These are phyloP conservation scores for Castanospermum australe DNA, from an alignment of 306 rosid genomes.

Conservation along the genomic window DNA sequence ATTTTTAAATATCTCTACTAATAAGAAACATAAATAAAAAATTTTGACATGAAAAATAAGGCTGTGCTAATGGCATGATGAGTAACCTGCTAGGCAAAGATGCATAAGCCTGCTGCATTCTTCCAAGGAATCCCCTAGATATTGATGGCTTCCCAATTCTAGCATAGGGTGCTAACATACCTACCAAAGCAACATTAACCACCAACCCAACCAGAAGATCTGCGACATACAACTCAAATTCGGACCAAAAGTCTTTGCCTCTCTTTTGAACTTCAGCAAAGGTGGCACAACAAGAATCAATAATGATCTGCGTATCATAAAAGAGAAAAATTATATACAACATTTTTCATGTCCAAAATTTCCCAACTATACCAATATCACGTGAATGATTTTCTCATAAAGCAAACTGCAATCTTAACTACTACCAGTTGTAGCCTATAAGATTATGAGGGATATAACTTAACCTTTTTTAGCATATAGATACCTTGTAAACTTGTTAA, in stretches of 20 bases:
- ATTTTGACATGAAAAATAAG: slow-evolving; percentile 13
- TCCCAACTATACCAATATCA: slow-evolving; percentile 1
- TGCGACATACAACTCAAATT: slow-evolving; percentile 90
- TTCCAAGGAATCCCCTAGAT: slow-evolving; percentile 72
- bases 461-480: neutral
- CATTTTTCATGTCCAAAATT: neutral
- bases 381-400: slow-evolving; percentile 14
- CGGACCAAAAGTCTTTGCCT: slow-evolving; percentile 91
- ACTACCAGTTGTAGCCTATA: neutral
- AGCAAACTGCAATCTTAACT: neutral
- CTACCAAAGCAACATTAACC: slow-evolving; percentile 85
- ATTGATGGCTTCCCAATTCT: slow-evolving; percentile 75
- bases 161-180: slow-evolving; percentile 93
- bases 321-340: neutral
- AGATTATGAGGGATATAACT: neutral
- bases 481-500: slow-evolving; percentile 12
- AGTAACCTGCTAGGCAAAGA: slow-evolving; percentile 93
- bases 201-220: slow-evolving; percentile 90
- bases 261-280: slow-evolving; percentile 96
- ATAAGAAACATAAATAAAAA: neutral
- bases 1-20: neutral
- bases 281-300: slow-evolving; percentile 87
- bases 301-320: slow-evolving; percentile 62
- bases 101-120: slow-evolving; percentile 60
- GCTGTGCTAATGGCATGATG: slow-evolving; percentile 14